Base-by-base conservation (phyloP, 192 early-diverging fungal genomes). In the Linnemannia zychae region DNA sequence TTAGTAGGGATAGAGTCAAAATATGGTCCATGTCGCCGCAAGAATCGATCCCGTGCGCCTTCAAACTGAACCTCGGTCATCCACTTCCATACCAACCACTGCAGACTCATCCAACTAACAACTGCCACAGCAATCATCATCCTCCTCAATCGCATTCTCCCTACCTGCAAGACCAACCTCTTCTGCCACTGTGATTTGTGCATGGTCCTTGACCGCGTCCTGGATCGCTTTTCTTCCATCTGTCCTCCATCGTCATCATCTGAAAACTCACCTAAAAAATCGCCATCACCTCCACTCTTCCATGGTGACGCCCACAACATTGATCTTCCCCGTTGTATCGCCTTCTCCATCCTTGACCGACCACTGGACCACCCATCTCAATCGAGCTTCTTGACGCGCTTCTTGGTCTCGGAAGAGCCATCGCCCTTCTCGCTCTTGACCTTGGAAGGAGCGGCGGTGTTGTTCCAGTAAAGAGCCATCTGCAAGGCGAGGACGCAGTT, bases 401-500 rank as follows among this genome's bases (percentile, higher is more conserved):
- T 85, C 83, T 85, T 85, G 57, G 72, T 71, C 9, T 79, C 77
- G 66, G 82, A 70, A 0, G 33, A 76, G 46, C n/a, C 47, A 38
- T 57, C 74, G 15, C 44, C 24, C 68, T 79, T 73, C 53, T 75
- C 77, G 47, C 52, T 74, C 77, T 79, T 79, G 74, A 57, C 67
- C 60, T 49, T 33, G 22, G 48, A 63, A 12, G 76, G 34, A 24
- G 47, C 24, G 31, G 66, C 12, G 7, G 88, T 48, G 49, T 76
- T 81, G 74, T 93, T 92, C 96, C 96, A 95, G 88, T 96, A 97
- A 11, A 91, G 87, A 71, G 95, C 71, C 87, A 97, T 92, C 87
- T 98, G 97, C 1, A 91, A 74, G 22, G 95, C 91, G 47, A 98
- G 81, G 20, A 97, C 79, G 33, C 88, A 92, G 86, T 99, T 98